These are phyloP conservation scores for Rutidosis leptorrhynchoides DNA, from an alignment of 129 eudicot species.

Conservation along the genomic window DNA sequence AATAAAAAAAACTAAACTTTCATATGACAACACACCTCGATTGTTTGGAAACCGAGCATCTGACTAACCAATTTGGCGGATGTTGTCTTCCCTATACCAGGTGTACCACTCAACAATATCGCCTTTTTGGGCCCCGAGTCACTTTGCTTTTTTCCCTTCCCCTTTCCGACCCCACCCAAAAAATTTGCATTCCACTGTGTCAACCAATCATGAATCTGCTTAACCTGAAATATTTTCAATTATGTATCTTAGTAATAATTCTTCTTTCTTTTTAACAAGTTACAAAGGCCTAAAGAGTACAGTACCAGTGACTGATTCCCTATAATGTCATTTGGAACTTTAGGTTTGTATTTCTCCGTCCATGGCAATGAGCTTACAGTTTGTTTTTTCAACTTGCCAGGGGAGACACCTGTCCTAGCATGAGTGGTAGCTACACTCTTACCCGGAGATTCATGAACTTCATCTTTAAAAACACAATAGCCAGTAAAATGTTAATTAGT, in stretches of 20 bases:
- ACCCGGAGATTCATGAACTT: slow-evolving; percentile 35
- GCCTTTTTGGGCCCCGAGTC: slow-evolving; percentile 79
- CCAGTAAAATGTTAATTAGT: neutral
- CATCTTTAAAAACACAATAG: slow-evolving; percentile 38
- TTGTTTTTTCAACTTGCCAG: slow-evolving; percentile 40
- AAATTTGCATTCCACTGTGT: slow-evolving; percentile 65
- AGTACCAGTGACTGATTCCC: slow-evolving; percentile 84
- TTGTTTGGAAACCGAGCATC: slow-evolving; percentile 80
- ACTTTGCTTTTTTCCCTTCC: slow-evolving; percentile 69
- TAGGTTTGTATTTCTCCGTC: slow-evolving; percentile 91
- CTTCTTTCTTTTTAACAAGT: slow-evolving; percentile 1
- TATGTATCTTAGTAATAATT: slow-evolving; percentile 1
- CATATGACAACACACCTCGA: slow-evolving; percentile 54
- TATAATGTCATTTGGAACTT: slow-evolving; percentile 63
- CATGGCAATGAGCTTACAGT: slow-evolving; percentile 51
- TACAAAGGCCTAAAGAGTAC: slow-evolving; percentile 5
- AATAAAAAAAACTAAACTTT: neutral
- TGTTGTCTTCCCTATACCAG: slow-evolving; percentile 97
- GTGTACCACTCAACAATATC: slow-evolving; percentile 74
- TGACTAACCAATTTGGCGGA: slow-evolving; percentile 88
- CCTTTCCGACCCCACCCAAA: slow-evolving; percentile 45
- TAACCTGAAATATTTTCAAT: slow-evolving; percentile 48
- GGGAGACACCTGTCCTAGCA: slow-evolving; percentile 35
- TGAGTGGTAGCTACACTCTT: slow-evolving; percentile 36
- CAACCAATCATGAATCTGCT: slow-evolving; percentile 88